A percentile compares a stretch with the other conserved stretches of the same genome.
Conservation (phyloP, 179 eudicot genomes). For the Silene vulgaris region DNA sequence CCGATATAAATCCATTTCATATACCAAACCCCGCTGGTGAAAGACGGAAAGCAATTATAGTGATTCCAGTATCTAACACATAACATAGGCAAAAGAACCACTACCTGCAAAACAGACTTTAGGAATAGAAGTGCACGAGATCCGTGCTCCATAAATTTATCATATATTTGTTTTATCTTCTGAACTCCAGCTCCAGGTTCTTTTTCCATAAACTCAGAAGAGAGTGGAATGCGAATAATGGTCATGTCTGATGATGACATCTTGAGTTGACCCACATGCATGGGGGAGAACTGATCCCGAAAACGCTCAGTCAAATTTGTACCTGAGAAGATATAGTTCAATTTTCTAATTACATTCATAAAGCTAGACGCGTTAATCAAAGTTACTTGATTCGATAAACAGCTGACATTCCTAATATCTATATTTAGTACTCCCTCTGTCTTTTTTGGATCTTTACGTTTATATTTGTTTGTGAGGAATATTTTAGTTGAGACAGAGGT, state of each 20-base stretch:
- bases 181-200: slow-evolving; percentile 54
- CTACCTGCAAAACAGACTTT: slow-evolving; percentile 88
- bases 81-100: background rate
- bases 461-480: background rate
- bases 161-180: slow-evolving; percentile 49
- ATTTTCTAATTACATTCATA: background rate
- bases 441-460: background rate
- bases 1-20: background rate
- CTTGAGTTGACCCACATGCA: slow-evolving; percentile 62
- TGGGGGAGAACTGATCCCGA: slow-evolving; percentile 81
- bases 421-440: background rate
- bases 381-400: background rate
- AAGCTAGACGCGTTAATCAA: background rate
- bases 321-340: slow-evolving; percentile 42
- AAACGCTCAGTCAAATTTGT: slow-evolving; percentile 75
- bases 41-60: slow-evolving; percentile 6
- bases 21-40: background rate
- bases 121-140: slow-evolving; percentile 66
- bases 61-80: slow-evolving; percentile 1
- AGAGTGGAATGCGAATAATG: slow-evolving; percentile 87
- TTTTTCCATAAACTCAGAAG: slow-evolving; percentile 49
- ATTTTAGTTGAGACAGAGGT: background rate
- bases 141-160: slow-evolving; percentile 67
- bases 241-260: slow-evolving; percentile 61
- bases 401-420: background rate